A percentile compares a stretch with the other conserved stretches of the same genome.
These are phyloP conservation scores for Citeromyces nyonsensis DNA, from an alignment of 805 yeast genomes.

Conservation along the genomic window DNA sequence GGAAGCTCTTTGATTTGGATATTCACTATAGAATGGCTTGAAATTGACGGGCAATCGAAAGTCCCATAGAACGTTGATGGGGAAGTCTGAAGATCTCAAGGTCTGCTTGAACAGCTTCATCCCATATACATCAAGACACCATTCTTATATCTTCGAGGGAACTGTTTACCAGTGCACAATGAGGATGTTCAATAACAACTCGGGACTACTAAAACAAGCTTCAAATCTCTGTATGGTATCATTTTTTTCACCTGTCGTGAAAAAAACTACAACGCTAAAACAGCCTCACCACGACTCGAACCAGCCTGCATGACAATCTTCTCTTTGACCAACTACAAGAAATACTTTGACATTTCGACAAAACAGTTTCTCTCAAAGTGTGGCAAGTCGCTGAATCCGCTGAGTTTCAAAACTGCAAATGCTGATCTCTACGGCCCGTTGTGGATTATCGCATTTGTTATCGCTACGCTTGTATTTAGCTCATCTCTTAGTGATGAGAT, in stretches of 20 bases:
- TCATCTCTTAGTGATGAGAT: constrained; percentile 54
- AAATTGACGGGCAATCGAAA: no score
- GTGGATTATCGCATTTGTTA: constrained; percentile 81
- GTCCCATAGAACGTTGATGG: no score
- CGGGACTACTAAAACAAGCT: not conserved
- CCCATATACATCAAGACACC: no score
- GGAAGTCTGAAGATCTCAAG: no score
- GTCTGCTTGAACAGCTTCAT: no score
- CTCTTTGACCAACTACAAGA: constrained; percentile 42
- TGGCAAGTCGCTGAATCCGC: constrained; percentile 40
- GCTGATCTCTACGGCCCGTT: constrained; percentile 74
- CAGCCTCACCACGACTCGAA: not conserved
- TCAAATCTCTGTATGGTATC: not conserved
- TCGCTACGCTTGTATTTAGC: constrained; percentile 60
- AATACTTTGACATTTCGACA: constrained; percentile 58
- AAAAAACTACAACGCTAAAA: not conserved
- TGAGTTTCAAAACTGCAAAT: constrained; percentile 12
- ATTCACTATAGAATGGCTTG: not conserved
- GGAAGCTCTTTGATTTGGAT: constrained; percentile 1
- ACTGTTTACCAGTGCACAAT: no score
- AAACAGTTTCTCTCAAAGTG: constrained; percentile 41
- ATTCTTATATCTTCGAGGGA: no score
- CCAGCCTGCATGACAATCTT: constrained; percentile 18
- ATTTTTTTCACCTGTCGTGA: not conserved
- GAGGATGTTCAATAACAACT: no score